Evolutionary conservation across 2,329 filamentous ascomycete genomes (phyloP).

Genomic region (Cercospora beticola): DNA sequence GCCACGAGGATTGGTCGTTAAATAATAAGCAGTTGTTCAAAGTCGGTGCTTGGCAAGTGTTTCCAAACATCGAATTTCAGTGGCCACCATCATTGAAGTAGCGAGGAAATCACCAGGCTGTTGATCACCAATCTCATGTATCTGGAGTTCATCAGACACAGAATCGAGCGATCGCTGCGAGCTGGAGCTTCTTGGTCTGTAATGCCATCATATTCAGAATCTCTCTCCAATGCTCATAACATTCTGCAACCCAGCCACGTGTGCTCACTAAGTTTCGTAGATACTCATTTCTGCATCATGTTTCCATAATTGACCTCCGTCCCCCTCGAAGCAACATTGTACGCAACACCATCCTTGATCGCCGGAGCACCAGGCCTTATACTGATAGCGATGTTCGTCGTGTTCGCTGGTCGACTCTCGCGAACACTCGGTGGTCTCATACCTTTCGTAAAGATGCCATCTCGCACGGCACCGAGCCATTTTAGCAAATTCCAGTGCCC

Average conservation of each 20-base stretch:
- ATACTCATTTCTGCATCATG: background rate
- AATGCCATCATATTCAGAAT: background rate
- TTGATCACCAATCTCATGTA: background rate
- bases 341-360: background rate
- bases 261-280: background rate
- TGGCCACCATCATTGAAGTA: background rate
- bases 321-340: background rate
- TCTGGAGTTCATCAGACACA: background rate
- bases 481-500: constrained; percentile 30
- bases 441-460: constrained; percentile 30
- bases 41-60: background rate
- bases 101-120: background rate
- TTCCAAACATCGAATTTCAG: background rate
- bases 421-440: constrained; percentile 29
- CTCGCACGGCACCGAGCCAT: constrained; percentile 30
- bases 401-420: constrained; percentile 5
- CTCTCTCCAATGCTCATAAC: background rate
- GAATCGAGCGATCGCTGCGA: too few species aligned
- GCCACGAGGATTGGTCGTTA: background rate
- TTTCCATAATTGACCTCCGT: background rate
- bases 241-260: background rate
- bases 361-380: background rate
- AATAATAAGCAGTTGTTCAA: background rate
- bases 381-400: constrained; percentile 53
- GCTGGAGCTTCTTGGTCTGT: background rate